Conservation (phyloP, 2,329 filamentous ascomycete genomes). For the Plenodomus tracheiphilus region DNA sequence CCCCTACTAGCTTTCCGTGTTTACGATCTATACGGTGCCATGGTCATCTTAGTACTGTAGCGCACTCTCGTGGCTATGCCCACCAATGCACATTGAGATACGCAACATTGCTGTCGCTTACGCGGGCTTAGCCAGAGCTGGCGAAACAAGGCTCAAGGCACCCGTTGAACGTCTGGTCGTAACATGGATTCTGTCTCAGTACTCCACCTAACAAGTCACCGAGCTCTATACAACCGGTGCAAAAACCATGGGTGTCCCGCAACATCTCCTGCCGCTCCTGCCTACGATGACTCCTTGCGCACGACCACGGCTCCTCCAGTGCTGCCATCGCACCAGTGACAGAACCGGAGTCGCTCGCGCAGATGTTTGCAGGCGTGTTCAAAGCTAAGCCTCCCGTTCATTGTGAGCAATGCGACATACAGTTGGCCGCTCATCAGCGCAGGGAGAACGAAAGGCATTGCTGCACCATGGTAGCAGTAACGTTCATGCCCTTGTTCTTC, state of each 20-base stretch:
- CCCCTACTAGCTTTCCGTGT: too few species aligned
- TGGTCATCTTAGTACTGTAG: too few species aligned
- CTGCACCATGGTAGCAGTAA: constrained; percentile 28
- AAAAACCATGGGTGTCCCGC: not conserved
- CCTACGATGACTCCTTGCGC: constrained; percentile 33
- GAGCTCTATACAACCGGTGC: not conserved
- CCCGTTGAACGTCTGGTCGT: too few species aligned
- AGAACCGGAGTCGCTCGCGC: constrained; percentile 21
- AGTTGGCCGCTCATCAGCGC: constrained; percentile 19
- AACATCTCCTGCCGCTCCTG: constrained; percentile 25
- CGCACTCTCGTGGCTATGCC: too few species aligned
- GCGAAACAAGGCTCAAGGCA: too few species aligned
- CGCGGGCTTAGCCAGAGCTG: too few species aligned
- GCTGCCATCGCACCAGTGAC: not conserved
- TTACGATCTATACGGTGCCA: too few species aligned
- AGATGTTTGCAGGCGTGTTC: constrained; percentile 30
- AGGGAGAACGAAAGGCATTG: constrained; percentile 25
- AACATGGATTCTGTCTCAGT: too few species aligned
- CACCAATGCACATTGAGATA: too few species aligned
- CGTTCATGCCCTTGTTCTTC: constrained; percentile 21
- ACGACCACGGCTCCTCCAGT: constrained; percentile 11
- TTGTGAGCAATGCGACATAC: constrained; percentile 34
- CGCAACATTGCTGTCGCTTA: too few species aligned
- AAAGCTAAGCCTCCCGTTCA: constrained; percentile 26
- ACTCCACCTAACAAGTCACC: too few species aligned